phyloP scores from a whole-genome alignment of 2,329 filamentous ascomycete species.

The Ascochyta rabiei region DNA sequence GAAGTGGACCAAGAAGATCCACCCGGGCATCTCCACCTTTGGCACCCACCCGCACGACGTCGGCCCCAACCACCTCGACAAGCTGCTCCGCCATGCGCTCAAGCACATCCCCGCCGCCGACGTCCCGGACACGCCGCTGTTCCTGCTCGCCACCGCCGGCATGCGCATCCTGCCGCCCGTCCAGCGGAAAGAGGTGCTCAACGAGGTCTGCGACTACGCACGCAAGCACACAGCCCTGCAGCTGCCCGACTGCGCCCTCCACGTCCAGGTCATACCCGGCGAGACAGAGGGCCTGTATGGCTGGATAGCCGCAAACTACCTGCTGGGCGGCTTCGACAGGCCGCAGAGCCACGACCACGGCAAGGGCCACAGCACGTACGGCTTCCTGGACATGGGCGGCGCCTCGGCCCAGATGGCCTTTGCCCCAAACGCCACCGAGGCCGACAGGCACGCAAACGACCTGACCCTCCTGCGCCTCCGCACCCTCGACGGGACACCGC shows the following conservation, averaged over 20 bases:
- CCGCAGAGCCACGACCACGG: constrained; percentile 78
- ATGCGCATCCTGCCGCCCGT: constrained; percentile 82
- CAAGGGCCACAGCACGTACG: constrained; percentile 91
- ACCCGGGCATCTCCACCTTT: constrained; percentile 87
- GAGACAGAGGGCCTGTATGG: constrained; percentile 96
- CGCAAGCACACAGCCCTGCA: constrained; percentile 77
- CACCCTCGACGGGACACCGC: constrained; percentile 75
- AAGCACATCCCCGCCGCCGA: constrained; percentile 77
- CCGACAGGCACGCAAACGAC: constrained; percentile 86
- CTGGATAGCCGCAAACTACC: constrained; percentile 96
- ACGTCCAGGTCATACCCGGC: constrained; percentile 93
- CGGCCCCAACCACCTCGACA: constrained; percentile 79
- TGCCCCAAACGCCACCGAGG: constrained; percentile 89
- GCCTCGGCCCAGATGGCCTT: constrained; percentile 98
- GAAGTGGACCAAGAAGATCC: constrained; percentile 90
- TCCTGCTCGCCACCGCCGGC: constrained; percentile 92
- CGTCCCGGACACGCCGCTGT: constrained; percentile 85
- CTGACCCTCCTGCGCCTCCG: constrained; percentile 85
- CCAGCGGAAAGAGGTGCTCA: constrained; percentile 75
- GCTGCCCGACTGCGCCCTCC: constrained; percentile 84
- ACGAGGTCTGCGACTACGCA: constrained; percentile 83
- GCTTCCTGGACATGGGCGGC: constrained; percentile 97
- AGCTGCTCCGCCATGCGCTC: constrained; percentile 81
- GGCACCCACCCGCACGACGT: constrained; percentile 76
- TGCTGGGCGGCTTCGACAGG: constrained; percentile 87